Conservation (phyloP, 768 basidiomycete species). For the Leccinum subtestaceum region DNA sequence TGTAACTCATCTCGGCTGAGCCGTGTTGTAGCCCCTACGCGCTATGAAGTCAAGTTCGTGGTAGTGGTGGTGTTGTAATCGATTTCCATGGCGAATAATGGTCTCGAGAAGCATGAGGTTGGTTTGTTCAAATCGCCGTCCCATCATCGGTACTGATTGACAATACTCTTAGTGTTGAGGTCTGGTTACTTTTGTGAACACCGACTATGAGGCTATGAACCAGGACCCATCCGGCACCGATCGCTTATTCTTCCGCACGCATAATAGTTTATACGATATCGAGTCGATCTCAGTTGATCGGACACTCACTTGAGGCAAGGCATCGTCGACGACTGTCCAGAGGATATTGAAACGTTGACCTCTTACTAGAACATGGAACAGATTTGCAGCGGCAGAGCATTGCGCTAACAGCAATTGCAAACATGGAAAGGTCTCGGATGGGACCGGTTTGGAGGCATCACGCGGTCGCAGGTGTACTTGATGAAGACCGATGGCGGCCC, state of each 20-base stretch:
- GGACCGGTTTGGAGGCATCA: not conserved
- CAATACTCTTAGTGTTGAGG: not conserved
- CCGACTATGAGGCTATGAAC: not conserved
- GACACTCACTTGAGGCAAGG: not conserved
- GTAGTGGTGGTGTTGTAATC: not conserved
- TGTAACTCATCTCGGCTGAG: not conserved
- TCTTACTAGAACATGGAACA: not conserved
- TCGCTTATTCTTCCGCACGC: not conserved
- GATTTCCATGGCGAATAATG: not conserved
- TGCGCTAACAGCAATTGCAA: not conserved
- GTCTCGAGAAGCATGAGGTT: not conserved
- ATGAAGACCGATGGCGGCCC: not conserved
- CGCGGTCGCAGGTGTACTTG: not conserved
- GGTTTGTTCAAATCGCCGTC: not conserved
- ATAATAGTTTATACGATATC: not conserved
- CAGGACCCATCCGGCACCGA: not conserved
- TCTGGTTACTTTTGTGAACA: not conserved
- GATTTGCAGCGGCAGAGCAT: not conserved
- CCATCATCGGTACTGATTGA: not conserved
- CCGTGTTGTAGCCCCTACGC: not conserved
- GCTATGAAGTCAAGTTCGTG: not conserved
- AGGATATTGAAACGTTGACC: not conserved
- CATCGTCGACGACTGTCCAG: not conserved
- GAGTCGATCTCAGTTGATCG: conserved; percentile 5
- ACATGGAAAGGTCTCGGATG: not conserved